These are phyloP conservation scores for Scleroderma citrinum DNA, from an alignment of 768 basidiomycete genomes.

Conservation along the genomic window DNA sequence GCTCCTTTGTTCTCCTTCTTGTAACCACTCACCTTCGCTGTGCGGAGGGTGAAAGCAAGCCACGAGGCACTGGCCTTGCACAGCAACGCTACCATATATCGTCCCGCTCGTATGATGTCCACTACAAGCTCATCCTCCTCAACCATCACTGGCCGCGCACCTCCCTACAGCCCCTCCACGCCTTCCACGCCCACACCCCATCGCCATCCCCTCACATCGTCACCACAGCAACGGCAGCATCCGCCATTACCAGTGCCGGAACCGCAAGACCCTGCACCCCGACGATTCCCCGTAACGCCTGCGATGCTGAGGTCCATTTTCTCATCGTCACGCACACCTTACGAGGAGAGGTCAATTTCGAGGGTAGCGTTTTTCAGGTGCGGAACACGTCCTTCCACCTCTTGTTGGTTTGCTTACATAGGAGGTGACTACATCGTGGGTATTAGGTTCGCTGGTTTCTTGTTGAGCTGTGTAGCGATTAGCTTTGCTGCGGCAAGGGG, in stretches of 20 bases:
- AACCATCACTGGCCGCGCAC: slow-evolving; percentile 38
- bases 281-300: slow-evolving; percentile 78
- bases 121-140: slow-evolving; percentile 47
- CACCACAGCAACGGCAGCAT: slow-evolving; percentile 20
- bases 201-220: slow-evolving; percentile 32
- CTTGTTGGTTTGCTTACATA: too few relatives aligned
- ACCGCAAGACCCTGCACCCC: slow-evolving; percentile 41
- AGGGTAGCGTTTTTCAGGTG: slow-evolving; percentile 85
- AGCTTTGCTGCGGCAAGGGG: slow-evolving; percentile 69
- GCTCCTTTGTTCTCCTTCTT: not conserved
- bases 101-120: slow-evolving; percentile 13
- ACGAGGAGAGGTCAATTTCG: slow-evolving; percentile 80
- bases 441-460: slow-evolving; percentile 70
- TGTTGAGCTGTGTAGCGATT: slow-evolving; percentile 77
- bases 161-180: slow-evolving; percentile 21
- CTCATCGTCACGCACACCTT: slow-evolving; percentile 73
- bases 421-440: not conserved
- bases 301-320: slow-evolving; percentile 80
- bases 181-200: slow-evolving; percentile 40
- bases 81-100: too few relatives aligned
- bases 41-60: too few relatives aligned
- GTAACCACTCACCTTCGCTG: too few relatives aligned
- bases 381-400: slow-evolving; percentile 5
- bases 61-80: too few relatives aligned
- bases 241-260: slow-evolving; percentile 30